Evolutionary conservation across 768 basidiomycete genomes (phyloP), one percentile per base, ranked within the genome.

Genomic region (Lentinula boryana): DNA sequence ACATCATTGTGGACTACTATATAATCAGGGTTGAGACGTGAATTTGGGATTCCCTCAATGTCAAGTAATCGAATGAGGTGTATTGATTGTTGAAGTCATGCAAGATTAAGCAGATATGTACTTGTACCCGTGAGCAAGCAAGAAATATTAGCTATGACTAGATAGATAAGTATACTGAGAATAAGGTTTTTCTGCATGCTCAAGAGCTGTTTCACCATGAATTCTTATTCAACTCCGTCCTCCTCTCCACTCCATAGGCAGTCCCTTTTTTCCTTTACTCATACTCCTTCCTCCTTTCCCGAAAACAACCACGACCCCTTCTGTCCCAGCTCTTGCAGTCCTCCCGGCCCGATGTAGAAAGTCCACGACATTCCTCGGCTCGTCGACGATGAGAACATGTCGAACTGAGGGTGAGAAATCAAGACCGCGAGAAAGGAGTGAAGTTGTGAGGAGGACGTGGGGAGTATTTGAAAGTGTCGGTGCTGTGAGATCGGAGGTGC

Each of bases 301-400:
- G 67, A 93, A 93, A 5, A 93, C 75, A 3, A 93, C 84, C 0
- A 93, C 91, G 64, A 80, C 85, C 1, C 89, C 91, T 31, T 72
- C 69, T 68, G 80, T 71, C 0, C 91, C 91, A 4, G 91, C 92
- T 33, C 93, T 76, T 2, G 87, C 93, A 0, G 89, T 81, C 51
- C 95, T 76, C 15, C 95, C 95, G 0, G 95, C 95, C 4, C 95
- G 86, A 73, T 97, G 95, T 62, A 97, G 71, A 70, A 96, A 95
- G 71, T 97, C 95, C 41, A 95, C 81, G 80, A 89, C 90, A 69
- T 93, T 95, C 65, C 89, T 77, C 18, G 95, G 94, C 68, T 90
- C 85, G 65, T 96, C 95, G 23, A 91, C 80, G 64, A 96, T 87
- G 70, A 97, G 88, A 2, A 96, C 89, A 66, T 95, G 86, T 63